These are phyloP conservation scores for Beauveria caledonica DNA, from an alignment of 2,329 filamentous ascomycete species.

Conservation along the genomic window DNA sequence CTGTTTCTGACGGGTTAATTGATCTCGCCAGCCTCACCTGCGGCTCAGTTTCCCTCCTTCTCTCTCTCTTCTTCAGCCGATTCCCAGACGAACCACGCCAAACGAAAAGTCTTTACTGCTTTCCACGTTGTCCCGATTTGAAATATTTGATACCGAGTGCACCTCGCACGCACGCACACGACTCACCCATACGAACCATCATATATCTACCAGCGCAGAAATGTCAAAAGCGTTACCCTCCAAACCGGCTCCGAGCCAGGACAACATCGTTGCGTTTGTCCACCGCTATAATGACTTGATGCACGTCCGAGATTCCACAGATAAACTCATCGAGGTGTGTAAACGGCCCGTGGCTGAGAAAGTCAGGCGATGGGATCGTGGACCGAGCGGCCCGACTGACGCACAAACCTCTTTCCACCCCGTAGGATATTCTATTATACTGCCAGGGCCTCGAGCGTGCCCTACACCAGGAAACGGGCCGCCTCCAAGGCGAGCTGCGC, in stretches of 20 bases:
- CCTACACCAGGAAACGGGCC: slow-evolving; percentile 35
- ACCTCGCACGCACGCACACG: neutral
- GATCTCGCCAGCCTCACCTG: neutral
- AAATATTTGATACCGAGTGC: neutral
- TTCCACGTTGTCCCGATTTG: neutral
- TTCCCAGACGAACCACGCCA: neutral
- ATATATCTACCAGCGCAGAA: neutral
- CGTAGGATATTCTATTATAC: slow-evolving; percentile 40
- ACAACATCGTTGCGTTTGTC: slow-evolving; percentile 7
- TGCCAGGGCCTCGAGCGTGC: slow-evolving; percentile 35
- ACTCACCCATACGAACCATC: neutral
- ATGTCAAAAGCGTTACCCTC: slow-evolving; percentile 1
- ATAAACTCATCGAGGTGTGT: slow-evolving; percentile 11
- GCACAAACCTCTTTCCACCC: neutral
- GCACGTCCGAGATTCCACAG: slow-evolving; percentile 6
- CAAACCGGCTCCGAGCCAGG: neutral
- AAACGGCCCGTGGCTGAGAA: too few relatives aligned
- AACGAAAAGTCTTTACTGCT: neutral
- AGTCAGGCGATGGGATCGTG: neutral
- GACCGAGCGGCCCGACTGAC: neutral
- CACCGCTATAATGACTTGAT: slow-evolving; percentile 10
- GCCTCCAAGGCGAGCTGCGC: slow-evolving; percentile 32
- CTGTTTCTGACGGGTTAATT: neutral
- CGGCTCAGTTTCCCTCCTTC: neutral
- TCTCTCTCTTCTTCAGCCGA: neutral